Evolutionary conservation across 192 early-diverging fungal species (phyloP), one percentile per base, ranked within the genome.

Genomic region (Gonapodya sp.): DNA sequence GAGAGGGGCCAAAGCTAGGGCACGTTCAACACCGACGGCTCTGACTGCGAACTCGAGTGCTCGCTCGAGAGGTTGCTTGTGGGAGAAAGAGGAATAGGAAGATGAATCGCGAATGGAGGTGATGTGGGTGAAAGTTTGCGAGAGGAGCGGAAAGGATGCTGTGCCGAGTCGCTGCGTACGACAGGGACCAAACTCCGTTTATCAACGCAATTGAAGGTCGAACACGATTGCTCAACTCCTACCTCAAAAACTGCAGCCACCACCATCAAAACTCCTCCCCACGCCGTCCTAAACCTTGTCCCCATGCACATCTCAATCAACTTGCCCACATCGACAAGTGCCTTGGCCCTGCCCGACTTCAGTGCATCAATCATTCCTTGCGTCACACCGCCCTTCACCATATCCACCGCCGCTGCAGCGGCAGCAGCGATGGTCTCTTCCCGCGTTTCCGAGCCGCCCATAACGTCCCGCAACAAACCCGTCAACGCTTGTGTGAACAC

Each of bases 11-110:
- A 92, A 84, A 31, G 85, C 78, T 78, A 95, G 85, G 81, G 98
- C 96, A 32, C 82, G 83, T 80, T 93, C 90, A 30, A 96, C 91
- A 2, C 96, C 96, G 77, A 96, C 87, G 1, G 92, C 89, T 34
- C 91, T 87, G 78, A 96, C 89, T 14, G 95, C 95, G 0, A 92
- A 91, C 18, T 93, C 91, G 33, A 99, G 84, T 0, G 93, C 92
- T 2, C 88, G 87, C 37, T 98, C 96, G 35, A 97, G 87, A 83
- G 95, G 93, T 37, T 91, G 89, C 85, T 97, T 97, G 85, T 92
- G 93, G 73, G 92, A 91, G 86, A 95, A 64, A 24, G 46, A 64
- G 46, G 36, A 73, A n/a, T 80, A 80, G 74, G 36, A 33, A 18
- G 79, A 73, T 73, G 36, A 36, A 80, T 80, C 79, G 33, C 79